These are phyloP conservation scores for Rhodomyrtus tomentosa DNA, from an alignment of 345 rosid species.

Conservation along the genomic window DNA sequence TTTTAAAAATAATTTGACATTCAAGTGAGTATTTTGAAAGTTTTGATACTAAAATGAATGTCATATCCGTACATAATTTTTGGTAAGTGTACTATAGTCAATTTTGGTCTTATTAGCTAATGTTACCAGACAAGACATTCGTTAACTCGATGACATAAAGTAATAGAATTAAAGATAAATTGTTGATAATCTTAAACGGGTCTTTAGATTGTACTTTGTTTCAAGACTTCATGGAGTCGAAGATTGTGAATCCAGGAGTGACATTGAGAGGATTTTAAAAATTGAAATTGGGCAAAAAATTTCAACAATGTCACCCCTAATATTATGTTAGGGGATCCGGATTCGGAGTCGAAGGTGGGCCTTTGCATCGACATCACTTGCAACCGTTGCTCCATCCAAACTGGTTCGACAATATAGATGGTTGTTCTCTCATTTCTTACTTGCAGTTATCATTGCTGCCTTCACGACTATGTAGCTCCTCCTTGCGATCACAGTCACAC, in stretches of 20 bases:
- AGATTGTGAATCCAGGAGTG: no score
- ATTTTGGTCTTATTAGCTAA: neutral
- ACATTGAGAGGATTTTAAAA: no score
- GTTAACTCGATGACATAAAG: neutral
- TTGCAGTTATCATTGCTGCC: neutral
- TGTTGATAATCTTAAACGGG: neutral
- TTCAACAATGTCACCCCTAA: no score
- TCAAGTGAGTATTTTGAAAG: no score
- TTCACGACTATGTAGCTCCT: neutral
- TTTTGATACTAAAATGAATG: no score
- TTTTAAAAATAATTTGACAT: no score
- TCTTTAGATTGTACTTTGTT: neutral
- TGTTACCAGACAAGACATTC: neutral
- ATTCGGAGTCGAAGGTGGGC: neutral
- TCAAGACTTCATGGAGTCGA: neutral
- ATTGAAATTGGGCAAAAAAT: no score
- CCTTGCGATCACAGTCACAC: neutral
- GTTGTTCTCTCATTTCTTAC: no score
- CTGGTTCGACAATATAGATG: neutral
- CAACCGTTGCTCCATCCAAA: neutral
- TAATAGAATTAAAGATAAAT: neutral
- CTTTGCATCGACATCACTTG: neutral
- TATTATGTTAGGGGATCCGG: no score
- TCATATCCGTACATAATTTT: no score
- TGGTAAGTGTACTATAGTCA: no score